Evolutionary conservation across 2,329 filamentous ascomycete species (phyloP).

Genomic region (Colletotrichum sp.): DNA sequence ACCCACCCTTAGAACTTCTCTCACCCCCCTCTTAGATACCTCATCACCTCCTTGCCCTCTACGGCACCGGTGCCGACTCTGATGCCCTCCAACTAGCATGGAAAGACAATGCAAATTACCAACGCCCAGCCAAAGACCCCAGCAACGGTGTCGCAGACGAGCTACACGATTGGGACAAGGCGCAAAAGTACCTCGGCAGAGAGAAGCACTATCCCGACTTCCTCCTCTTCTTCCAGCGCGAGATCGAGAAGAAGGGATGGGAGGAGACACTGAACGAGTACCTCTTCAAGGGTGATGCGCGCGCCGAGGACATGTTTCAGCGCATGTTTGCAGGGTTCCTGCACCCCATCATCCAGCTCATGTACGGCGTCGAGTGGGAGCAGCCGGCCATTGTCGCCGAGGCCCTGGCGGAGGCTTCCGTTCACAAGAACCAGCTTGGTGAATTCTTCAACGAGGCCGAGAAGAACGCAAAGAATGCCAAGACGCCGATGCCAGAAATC

Average conservation of each 20-base stretch:
- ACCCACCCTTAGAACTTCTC: background rate
- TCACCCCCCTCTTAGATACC: slow-evolving; percentile 50
- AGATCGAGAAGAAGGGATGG: slow-evolving; percentile 71
- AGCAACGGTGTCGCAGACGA: slow-evolving; percentile 56
- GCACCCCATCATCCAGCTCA: slow-evolving; percentile 84
- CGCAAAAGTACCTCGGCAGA: slow-evolving; percentile 65
- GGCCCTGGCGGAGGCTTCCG: slow-evolving; percentile 76
- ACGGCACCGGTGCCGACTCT: slow-evolving; percentile 71
- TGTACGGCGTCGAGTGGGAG: slow-evolving; percentile 81
- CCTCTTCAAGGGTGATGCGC: slow-evolving; percentile 68
- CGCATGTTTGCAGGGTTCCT: slow-evolving; percentile 73
- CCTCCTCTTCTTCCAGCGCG: slow-evolving; percentile 74
- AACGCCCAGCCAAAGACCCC: slow-evolving; percentile 55
- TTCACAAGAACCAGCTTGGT: slow-evolving; percentile 65
- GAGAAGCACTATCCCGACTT: slow-evolving; percentile 72
- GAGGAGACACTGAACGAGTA: slow-evolving; percentile 67
- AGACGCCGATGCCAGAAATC: slow-evolving; percentile 45
- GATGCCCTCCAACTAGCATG: slow-evolving; percentile 67
- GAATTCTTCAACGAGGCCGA: slow-evolving; percentile 60
- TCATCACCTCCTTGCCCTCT: slow-evolving; percentile 79
- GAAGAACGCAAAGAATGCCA: slow-evolving; percentile 37
- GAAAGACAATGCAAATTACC: slow-evolving; percentile 68
- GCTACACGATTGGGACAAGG: slow-evolving; percentile 59
- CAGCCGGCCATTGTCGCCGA: slow-evolving; percentile 84
- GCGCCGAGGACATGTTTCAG: slow-evolving; percentile 70